Evolutionary conservation across 495 filamentous ascomycete species (phyloP).

Genomic region (Talaromyces wortmannii): DNA sequence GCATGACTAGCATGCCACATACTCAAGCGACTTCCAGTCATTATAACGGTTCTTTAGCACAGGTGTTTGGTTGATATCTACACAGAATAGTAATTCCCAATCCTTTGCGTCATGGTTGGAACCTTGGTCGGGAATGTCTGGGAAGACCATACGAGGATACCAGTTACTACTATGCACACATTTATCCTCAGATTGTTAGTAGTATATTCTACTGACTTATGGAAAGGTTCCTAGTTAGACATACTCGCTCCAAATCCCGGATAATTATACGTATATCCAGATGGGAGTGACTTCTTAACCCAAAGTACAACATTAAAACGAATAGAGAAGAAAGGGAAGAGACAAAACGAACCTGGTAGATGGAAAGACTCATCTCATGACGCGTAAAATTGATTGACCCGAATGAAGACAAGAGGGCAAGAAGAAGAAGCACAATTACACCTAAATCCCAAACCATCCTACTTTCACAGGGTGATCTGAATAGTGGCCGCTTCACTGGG

Average conservation of each 20-base stretch:
- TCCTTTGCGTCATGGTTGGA: background rate
- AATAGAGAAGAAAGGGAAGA: background rate
- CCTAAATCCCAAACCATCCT: background rate
- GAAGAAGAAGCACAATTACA: background rate
- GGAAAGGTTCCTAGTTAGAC: background rate
- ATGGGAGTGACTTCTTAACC: background rate
- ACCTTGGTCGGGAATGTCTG: background rate
- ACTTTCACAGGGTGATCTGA: conserved; percentile 6
- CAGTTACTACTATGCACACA: background rate
- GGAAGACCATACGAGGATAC: background rate
- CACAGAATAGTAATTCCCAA: background rate
- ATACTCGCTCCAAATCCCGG: background rate
- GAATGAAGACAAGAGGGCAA: background rate
- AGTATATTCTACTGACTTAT: background rate
- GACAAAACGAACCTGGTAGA: background rate
- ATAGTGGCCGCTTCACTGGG: conserved; percentile 29
- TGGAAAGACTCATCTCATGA: background rate
- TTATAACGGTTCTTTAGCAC: background rate
- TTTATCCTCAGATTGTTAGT: background rate
- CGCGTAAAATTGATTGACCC: background rate
- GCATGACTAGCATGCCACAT: background rate
- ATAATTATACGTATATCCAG: background rate
- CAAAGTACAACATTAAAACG: background rate
- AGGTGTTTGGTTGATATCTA: background rate
- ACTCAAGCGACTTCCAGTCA: background rate